Percentiles rank a stretch among this genome's conserved stretches.
Evolutionary conservation across 208 protist genomes (phyloP).

Genomic region (Leishmania tarentolae): DNA sequence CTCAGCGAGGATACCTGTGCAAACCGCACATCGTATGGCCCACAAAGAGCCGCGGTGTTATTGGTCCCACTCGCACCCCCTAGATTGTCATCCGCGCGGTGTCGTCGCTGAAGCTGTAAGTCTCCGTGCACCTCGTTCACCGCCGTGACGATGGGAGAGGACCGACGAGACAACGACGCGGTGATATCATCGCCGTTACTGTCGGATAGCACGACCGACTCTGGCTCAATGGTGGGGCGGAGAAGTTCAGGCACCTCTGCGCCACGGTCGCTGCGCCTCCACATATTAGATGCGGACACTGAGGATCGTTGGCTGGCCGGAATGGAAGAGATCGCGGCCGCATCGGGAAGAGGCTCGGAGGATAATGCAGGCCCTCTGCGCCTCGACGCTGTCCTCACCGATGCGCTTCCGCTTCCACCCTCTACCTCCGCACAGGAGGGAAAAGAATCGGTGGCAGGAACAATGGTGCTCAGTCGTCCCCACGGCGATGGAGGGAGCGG

Average conservation of each 20-base stretch:
- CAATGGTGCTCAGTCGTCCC: conserved; percentile 26
- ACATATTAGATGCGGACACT: not conserved
- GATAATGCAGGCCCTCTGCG: not conserved
- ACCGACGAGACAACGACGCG: conserved; percentile 11
- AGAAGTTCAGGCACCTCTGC: not conserved
- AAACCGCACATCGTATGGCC: conserved; percentile 26
- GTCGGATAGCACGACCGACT: conserved; percentile 8
- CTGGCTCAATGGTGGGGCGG: conserved; percentile 12
- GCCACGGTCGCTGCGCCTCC: conserved; percentile 1
- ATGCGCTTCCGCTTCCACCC: not conserved
- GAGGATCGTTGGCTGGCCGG: conserved; percentile 16
- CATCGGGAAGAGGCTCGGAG: not conserved
- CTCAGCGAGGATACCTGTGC: conserved; percentile 39
- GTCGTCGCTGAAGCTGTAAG: not conserved
- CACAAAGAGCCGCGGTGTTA: conserved; percentile 6
- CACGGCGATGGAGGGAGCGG: conserved; percentile 7
- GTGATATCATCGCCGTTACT: not conserved
- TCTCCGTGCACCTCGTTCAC: not conserved
- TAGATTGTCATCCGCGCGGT: not conserved
- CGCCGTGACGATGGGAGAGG: conserved; percentile 10
- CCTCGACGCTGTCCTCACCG: not conserved
- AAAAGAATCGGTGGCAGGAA: conserved; percentile 1
- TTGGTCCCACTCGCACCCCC: not conserved
- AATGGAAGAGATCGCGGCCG: conserved; percentile 8
- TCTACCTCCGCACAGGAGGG: conserved; percentile 5